These are phyloP conservation scores for Prunus mume DNA, from an alignment of 306 rosid genomes.

Conservation along the genomic window DNA sequence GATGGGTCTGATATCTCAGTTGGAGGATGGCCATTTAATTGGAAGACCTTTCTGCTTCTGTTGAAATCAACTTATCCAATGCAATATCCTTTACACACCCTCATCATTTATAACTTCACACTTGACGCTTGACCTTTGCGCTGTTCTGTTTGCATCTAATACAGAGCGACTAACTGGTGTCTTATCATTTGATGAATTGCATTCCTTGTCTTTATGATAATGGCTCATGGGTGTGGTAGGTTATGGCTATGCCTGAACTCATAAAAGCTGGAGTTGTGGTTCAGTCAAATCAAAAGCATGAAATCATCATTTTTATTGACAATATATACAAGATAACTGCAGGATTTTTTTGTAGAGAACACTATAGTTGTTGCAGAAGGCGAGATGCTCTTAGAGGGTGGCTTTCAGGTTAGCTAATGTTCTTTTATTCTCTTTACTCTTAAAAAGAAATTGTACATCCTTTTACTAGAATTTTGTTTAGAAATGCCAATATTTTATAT, in stretches of 20 bases:
- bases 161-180: neutral
- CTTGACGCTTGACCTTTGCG: neutral
- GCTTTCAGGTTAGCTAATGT: slow-evolving; percentile 62
- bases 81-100: slow-evolving; percentile 71
- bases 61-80: slow-evolving; percentile 60
- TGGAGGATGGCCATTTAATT: slow-evolving; percentile 89
- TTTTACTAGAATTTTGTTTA: neutral
- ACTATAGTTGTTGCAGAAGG: slow-evolving; percentile 94
- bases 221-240: slow-evolving; percentile 8
- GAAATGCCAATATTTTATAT: neutral
- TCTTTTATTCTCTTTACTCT: neutral
- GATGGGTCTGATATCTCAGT: slow-evolving; percentile 82
- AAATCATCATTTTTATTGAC: slow-evolving; percentile 58
- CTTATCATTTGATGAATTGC: neutral
- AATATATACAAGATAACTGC: slow-evolving; percentile 83
- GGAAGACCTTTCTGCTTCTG: slow-evolving; percentile 86
- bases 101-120: neutral
- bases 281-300: slow-evolving; percentile 11
- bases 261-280: slow-evolving; percentile 1
- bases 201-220: neutral
- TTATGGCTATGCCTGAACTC: neutral
- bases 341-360: slow-evolving; percentile 88
- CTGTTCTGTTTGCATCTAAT: neutral
- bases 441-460: neutral
- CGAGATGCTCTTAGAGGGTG: slow-evolving; percentile 78